phyloP scores from a whole-genome alignment of 768 basidiomycete species.

The Boletus subcaerulescens region DNA sequence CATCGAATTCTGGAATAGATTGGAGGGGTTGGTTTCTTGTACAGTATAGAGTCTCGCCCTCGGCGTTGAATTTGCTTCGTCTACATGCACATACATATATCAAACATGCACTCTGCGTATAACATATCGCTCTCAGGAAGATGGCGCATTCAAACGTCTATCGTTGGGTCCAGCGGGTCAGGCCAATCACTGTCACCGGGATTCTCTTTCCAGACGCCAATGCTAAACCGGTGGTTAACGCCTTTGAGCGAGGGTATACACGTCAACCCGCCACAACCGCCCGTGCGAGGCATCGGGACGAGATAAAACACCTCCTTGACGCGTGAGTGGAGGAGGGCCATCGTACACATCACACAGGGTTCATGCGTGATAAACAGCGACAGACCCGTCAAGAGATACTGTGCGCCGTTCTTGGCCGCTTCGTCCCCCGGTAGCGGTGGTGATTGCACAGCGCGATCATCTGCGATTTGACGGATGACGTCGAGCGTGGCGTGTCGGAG shows the following conservation, averaged over 20 bases:
- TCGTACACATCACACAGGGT: conserved; percentile 96
- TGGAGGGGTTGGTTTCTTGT: too few species aligned
- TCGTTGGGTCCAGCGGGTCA: conserved; percentile 16
- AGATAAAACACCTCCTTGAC: conserved; percentile 83
- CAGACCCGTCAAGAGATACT: conserved; percentile 85
- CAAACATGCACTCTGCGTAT: background rate
- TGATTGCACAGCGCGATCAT: conserved; percentile 39
- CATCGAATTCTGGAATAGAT: too few species aligned
- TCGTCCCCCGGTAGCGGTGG: conserved; percentile 11
- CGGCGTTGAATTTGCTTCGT: too few species aligned
- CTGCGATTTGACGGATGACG: conserved; percentile 63
- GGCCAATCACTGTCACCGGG: background rate
- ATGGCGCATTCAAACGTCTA: conserved; percentile 27
- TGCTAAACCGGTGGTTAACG: conserved; percentile 85
- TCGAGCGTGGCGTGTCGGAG: conserved; percentile 85
- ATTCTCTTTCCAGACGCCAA: conserved; percentile 59
- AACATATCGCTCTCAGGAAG: background rate
- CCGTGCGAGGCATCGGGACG: conserved; percentile 69
- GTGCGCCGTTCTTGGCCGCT: conserved; percentile 54
- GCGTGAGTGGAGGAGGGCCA: conserved; percentile 94
- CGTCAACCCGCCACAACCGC: conserved; percentile 78
- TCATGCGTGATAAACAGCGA: conserved; percentile 92
- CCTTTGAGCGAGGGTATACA: conserved; percentile 80
- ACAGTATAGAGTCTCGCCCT: too few species aligned
- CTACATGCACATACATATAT: background rate